A percentile compares a stretch with the other conserved stretches of the same genome.
Conservation (phyloP, 768 basidiomycete species). For the Suillus plorans region DNA sequence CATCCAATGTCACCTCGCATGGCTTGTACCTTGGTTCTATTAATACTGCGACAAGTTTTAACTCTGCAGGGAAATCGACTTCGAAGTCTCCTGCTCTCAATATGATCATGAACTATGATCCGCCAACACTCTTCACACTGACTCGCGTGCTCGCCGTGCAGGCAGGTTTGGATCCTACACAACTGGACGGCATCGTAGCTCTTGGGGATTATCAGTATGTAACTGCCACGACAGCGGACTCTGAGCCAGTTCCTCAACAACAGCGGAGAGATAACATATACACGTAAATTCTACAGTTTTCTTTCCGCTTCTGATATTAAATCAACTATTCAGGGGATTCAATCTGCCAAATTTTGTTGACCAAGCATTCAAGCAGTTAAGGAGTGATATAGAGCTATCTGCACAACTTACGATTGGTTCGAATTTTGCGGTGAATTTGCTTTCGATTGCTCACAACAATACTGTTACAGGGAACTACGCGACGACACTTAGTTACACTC, state of each 20-base stretch:
- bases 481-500: slow-evolving; percentile 63
- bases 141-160: slow-evolving; percentile 65
- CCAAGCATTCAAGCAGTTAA: slow-evolving; percentile 62
- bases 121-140: slow-evolving; percentile 65
- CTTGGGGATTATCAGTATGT: slow-evolving; percentile 69
- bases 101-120: slow-evolving; percentile 68
- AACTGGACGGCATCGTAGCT: slow-evolving; percentile 64
- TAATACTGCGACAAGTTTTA: slow-evolving; percentile 49
- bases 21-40: slow-evolving; percentile 67
- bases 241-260: slow-evolving; percentile 23
- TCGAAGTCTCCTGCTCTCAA: slow-evolving; percentile 58
- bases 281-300: slow-evolving; percentile 38
- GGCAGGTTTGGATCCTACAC: slow-evolving; percentile 57
- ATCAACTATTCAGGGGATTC: slow-evolving; percentile 48
- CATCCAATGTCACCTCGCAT: slow-evolving; percentile 59
- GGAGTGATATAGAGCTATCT: slow-evolving; percentile 58
- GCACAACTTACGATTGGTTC: slow-evolving; percentile 58
- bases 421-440: not conserved
- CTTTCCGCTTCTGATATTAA: not conserved
- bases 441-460: slow-evolving; percentile 8
- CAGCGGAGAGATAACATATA: slow-evolving; percentile 48
- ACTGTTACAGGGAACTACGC: slow-evolving; percentile 52
- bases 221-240: slow-evolving; percentile 31
- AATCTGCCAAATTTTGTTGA: slow-evolving; percentile 62
- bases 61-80: slow-evolving; percentile 49